A percentile compares a stretch with the other conserved stretches of the same genome.
phyloP scores from a whole-genome alignment of 768 basidiomycete species.

The Asterophora parasitica region DNA sequence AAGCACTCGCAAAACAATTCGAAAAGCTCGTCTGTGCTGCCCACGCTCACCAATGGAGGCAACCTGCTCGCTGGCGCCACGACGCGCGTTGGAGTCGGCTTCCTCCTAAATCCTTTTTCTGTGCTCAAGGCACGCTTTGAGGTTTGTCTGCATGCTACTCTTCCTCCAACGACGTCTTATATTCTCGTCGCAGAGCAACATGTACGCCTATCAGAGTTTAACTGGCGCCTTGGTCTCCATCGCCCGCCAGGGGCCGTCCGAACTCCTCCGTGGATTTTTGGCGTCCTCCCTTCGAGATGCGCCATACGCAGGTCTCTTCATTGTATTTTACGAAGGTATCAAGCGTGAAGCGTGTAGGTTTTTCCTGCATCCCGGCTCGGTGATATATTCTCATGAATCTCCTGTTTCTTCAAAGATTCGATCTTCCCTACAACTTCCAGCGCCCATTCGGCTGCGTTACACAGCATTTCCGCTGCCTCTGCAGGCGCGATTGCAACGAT shows the following conservation, averaged over 20 bases:
- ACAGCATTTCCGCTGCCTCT: constrained; percentile 65
- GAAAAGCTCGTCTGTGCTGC: constrained; percentile 49
- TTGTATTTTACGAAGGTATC: constrained; percentile 83
- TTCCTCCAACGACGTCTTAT: constrained; percentile 4
- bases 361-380: constrained; percentile 3
- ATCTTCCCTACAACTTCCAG: constrained; percentile 40
- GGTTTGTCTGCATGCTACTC: constrained; percentile 34
- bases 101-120: constrained; percentile 85
- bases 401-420: constrained; percentile 28
- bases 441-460: constrained; percentile 46
- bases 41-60: constrained; percentile 67
- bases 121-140: constrained; percentile 91
- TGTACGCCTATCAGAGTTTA: constrained; percentile 67
- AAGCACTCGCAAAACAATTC: constrained; percentile 14
- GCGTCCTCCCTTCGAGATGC: constrained; percentile 92
- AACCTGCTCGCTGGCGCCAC: constrained; percentile 86
- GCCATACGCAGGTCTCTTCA: constrained; percentile 88
- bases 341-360: constrained; percentile 67
- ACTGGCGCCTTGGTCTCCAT: constrained; percentile 55
- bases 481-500: constrained; percentile 85
- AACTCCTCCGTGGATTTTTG: constrained; percentile 79
- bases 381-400: constrained; percentile 1
- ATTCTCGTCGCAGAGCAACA: constrained; percentile 53
- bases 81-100: constrained; percentile 74
- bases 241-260: constrained; percentile 67